A percentile compares a stretch with the other conserved stretches of the same genome.
Conservation (phyloP, 768 basidiomycete genomes). For the Exsudoporus frostii region DNA sequence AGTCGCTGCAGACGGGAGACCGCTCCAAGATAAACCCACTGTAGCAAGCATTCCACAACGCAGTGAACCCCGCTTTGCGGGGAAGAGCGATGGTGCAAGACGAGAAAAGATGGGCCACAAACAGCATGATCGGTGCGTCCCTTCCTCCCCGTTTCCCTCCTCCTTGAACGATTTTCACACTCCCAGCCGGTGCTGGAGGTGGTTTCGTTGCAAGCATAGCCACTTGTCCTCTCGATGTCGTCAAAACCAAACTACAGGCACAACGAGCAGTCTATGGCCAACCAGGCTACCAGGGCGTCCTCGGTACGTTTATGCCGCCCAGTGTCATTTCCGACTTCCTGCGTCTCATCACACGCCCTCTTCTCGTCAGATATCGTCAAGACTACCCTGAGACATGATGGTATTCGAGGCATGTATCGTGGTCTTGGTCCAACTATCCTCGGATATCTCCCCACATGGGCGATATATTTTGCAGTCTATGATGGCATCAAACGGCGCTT, state of each 20-base stretch:
- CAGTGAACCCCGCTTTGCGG: conserved; percentile 49
- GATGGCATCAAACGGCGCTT: conserved; percentile 89
- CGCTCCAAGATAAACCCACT: neutral
- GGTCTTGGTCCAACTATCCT: conserved; percentile 96
- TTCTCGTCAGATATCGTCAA: conserved; percentile 47
- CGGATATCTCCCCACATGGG: conserved; percentile 98
- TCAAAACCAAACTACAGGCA: conserved; percentile 98
- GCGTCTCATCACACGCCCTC: conserved; percentile 13
- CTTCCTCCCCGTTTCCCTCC: neutral
- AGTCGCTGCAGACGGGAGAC: neutral
- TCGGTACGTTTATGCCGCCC: conserved; percentile 48
- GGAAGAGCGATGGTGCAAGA: conserved; percentile 64
- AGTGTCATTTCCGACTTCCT: conserved; percentile 4
- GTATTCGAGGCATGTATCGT: conserved; percentile 87
- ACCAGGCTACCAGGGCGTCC: conserved; percentile 70
- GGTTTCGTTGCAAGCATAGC: conserved; percentile 90
- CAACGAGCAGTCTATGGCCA: conserved; percentile 71
- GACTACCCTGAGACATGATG: conserved; percentile 59
- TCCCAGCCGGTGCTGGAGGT: conserved; percentile 87
- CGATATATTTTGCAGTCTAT: conserved; percentile 97
- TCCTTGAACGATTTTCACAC: neutral
- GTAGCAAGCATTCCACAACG: neutral
- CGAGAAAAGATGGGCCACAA: conserved; percentile 62
- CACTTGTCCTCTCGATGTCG: conserved; percentile 95
- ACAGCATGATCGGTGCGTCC: conserved; percentile 77